These are phyloP conservation scores for Lathyrus aphaca DNA, from an alignment of 306 rosid genomes.

Conservation along the genomic window DNA sequence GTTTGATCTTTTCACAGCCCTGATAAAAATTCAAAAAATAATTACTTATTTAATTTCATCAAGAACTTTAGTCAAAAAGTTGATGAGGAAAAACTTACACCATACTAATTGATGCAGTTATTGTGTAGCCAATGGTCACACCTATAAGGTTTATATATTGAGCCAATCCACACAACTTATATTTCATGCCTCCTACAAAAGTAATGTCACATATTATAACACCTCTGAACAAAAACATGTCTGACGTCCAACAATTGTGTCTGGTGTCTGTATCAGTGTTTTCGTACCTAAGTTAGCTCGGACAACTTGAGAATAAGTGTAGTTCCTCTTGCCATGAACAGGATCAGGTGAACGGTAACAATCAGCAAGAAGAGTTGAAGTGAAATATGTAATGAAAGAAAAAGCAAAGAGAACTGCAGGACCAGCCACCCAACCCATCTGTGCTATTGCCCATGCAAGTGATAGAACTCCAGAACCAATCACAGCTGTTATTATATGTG, in stretches of 20 bases:
- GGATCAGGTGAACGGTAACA: conserved; percentile 88
- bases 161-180: conserved; percentile 87
- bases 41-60: background rate
- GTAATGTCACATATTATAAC: background rate
- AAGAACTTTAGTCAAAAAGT: background rate
- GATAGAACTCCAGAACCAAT: conserved; percentile 96
- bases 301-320: conserved; percentile 91
- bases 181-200: conserved; percentile 70
- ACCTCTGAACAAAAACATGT: too few relatives aligned
- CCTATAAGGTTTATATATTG: conserved; percentile 85
- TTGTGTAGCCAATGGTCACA: conserved; percentile 88
- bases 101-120: conserved; percentile 94
- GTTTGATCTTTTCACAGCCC: conserved; percentile 87
- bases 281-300: conserved; percentile 61
- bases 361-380: conserved; percentile 89
- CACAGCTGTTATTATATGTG: conserved; percentile 94
- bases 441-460: conserved; percentile 94
- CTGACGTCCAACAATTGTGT: too few relatives aligned
- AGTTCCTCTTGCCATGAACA: conserved; percentile 80
- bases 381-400: conserved; percentile 87
- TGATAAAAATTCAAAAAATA: conserved; percentile 26
- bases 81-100: conserved; percentile 61
- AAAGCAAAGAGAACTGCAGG: conserved; percentile 81
- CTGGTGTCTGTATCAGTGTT: too few relatives aligned
- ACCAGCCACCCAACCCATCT: conserved; percentile 93